Evolutionary conservation across 345 rosid species (phyloP).

Genomic region (Eucalyptus cloeziana): DNA sequence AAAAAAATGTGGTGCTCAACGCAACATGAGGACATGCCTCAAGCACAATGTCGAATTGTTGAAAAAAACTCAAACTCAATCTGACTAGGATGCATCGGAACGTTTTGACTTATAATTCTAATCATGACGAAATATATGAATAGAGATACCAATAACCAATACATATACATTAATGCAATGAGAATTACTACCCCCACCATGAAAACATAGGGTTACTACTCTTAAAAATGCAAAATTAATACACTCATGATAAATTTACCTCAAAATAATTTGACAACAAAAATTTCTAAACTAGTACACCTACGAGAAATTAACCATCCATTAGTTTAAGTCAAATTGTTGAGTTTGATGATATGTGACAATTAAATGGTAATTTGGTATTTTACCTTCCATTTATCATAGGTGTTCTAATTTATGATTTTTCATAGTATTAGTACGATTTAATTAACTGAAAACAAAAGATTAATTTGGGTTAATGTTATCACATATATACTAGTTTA

Average conservation of each 20-base stretch:
- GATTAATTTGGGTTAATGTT: too few species aligned
- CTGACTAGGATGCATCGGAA: rapidly evolving
- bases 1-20: background rate
- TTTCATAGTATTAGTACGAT: rapidly evolving
- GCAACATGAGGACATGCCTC: rapidly evolving
- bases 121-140: rapidly evolving
- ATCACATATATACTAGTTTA: rapidly evolving
- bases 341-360: rapidly evolving
- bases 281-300: too few species aligned
- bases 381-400: rapidly evolving
- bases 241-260: rapidly evolving
- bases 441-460: too few species aligned
- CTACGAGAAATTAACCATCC: background rate
- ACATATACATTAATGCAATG: background rate
- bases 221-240: too few species aligned
- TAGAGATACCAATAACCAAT: background rate
- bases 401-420: too few species aligned
- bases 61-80: background rate
- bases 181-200: background rate
- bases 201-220: background rate
- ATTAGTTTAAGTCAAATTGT: rapidly evolving
- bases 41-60: rapidly evolving
- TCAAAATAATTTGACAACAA: too few species aligned
- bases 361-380: rapidly evolving
- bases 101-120: rapidly evolving